Conservation (phyloP, 345 rosid genomes). For the Moricandia moricandioides region DNA sequence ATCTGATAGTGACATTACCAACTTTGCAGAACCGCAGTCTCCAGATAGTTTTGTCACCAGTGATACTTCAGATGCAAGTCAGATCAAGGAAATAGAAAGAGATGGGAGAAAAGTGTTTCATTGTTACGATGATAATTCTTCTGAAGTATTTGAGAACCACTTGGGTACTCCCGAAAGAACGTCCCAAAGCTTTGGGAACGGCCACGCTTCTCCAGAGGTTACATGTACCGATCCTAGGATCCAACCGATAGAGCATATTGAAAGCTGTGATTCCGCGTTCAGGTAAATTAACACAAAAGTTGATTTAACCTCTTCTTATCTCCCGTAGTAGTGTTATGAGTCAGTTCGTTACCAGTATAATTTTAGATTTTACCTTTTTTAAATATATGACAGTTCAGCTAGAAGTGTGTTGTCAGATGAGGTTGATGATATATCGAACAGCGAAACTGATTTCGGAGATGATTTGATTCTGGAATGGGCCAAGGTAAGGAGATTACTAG, state of each 20-base stretch:
- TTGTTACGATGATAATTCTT: conserved; percentile 58
- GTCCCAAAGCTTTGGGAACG: conserved; percentile 50
- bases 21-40: conserved; percentile 53
- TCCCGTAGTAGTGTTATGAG: not conserved
- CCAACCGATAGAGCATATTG: conserved; percentile 52
- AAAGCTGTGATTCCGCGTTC: conserved; percentile 73
- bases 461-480: conserved; percentile 89
- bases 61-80: conserved; percentile 70
- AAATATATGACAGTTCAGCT: conserved; percentile 90
- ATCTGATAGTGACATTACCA: conserved; percentile 58
- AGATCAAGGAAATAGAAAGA: conserved; percentile 55
- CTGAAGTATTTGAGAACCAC: conserved; percentile 62
- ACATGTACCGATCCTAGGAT: conserved; percentile 42
- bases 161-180: conserved; percentile 55
- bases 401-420: conserved; percentile 73
- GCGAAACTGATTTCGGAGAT: conserved; percentile 60
- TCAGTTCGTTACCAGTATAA: conserved; percentile 22
- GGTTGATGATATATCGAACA: conserved; percentile 57
- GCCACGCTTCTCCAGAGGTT: conserved; percentile 65
- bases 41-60: conserved; percentile 62
- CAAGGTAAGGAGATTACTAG: conserved; percentile 52
- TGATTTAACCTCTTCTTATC: not conserved
- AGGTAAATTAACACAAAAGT: conserved; percentile 47
- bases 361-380: conserved; percentile 35
- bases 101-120: conserved; percentile 48